These are phyloP conservation scores for Pterocarpus santalinus DNA, from an alignment of 306 rosid genomes.

Conservation along the genomic window DNA sequence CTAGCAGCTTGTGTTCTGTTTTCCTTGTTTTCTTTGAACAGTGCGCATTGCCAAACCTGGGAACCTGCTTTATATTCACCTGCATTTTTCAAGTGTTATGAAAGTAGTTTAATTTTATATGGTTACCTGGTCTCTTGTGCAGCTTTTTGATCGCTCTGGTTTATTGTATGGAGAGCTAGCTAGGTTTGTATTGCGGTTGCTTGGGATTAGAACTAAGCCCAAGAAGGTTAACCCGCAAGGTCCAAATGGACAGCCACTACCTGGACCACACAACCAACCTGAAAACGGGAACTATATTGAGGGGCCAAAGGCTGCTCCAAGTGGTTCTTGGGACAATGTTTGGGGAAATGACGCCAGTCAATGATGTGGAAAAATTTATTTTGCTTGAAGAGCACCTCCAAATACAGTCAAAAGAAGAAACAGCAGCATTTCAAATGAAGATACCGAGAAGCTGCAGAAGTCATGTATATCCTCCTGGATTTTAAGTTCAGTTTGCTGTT, in stretches of 20 bases:
- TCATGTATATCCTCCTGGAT: constrained; percentile 29
- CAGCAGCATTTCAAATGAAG: constrained; percentile 33
- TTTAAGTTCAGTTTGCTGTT: constrained; percentile 38
- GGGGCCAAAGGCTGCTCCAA: constrained; percentile 75
- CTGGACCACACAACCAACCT: constrained; percentile 53
- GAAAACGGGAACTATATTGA: constrained; percentile 66
- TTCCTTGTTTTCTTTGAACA: not conserved
- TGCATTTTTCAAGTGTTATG: constrained; percentile 17
- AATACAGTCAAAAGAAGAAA: constrained; percentile 45
- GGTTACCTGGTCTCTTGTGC: constrained; percentile 47
- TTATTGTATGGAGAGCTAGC: constrained; percentile 93
- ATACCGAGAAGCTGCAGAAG: constrained; percentile 21
- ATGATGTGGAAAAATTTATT: constrained; percentile 45
- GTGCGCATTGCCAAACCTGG: not conserved
- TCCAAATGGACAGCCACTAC: constrained; percentile 69
- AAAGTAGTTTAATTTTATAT: constrained; percentile 19
- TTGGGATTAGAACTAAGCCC: constrained; percentile 72
- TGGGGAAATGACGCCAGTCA: constrained; percentile 69
- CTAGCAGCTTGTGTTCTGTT: constrained; percentile 1
- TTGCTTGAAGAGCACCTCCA: constrained; percentile 26
- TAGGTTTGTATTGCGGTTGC: constrained; percentile 81
- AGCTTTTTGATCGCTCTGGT: constrained; percentile 94
- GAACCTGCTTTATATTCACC: constrained; percentile 3
- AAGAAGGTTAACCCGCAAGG: constrained; percentile 62
- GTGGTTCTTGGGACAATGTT: constrained; percentile 89